Conservation (phyloP, 225 moss, liverwort and hornwort genomes). For the Polytrichum commune region DNA sequence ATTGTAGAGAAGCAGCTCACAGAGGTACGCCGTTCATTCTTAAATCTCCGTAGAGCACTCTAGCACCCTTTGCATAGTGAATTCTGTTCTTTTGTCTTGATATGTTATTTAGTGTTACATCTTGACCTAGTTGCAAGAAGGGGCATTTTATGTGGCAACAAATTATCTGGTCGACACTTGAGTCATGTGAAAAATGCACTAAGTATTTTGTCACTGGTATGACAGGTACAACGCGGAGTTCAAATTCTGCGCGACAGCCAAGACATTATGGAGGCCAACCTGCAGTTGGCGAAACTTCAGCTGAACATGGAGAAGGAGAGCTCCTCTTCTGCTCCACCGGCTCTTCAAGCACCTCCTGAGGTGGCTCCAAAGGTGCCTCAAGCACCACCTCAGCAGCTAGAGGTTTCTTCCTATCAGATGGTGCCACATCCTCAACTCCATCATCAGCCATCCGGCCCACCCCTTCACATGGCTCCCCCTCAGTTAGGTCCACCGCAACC, state of each 20-base stretch:
- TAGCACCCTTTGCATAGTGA: too few species aligned
- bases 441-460: slow-evolving; percentile 6
- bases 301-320: slow-evolving; percentile 26
- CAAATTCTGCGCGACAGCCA: slow-evolving; percentile 76
- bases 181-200: background rate
- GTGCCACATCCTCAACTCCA: slow-evolving; percentile 33
- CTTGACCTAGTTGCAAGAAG: too few species aligned
- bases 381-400: slow-evolving; percentile 43
- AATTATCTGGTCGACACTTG: too few species aligned
- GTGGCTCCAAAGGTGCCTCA: slow-evolving; percentile 29
- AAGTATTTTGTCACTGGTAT: background rate
- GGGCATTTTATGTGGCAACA: too few species aligned
- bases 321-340: slow-evolving; percentile 19
- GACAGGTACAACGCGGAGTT: slow-evolving; percentile 87
- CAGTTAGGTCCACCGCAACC: slow-evolving; percentile 42
- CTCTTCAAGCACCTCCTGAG: slow-evolving; percentile 34
- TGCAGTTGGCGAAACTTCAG: slow-evolving; percentile 62
- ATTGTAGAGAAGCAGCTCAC: slow-evolving; percentile 68
- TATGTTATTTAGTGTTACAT: too few species aligned
- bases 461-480: slow-evolving; percentile 40
- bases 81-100: too few species aligned
- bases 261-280: slow-evolving; percentile 63
- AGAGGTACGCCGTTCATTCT: slow-evolving; percentile 37
- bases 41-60: too few species aligned
- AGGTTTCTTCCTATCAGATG: slow-evolving; percentile 28